phyloP scores from a whole-genome alignment of 805 yeast species.

The Schwanniomyces sp. region DNA sequence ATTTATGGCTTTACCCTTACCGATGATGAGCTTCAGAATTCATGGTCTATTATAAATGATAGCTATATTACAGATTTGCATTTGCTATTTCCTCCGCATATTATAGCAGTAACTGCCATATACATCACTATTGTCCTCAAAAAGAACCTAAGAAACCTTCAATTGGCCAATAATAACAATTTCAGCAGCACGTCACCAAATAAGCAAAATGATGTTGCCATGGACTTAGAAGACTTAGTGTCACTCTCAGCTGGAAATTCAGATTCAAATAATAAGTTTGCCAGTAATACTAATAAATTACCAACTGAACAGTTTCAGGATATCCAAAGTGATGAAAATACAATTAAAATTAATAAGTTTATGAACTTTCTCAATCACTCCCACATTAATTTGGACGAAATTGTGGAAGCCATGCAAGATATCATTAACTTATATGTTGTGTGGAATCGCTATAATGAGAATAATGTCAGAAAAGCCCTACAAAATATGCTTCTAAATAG shows the following conservation, averaged over 20 bases:
- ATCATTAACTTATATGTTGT: constrained; percentile 75
- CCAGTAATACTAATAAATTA: constrained; percentile 3
- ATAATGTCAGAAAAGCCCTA: constrained; percentile 48
- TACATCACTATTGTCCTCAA: constrained; percentile 71
- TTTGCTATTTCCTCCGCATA: constrained; percentile 83
- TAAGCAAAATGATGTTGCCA: constrained; percentile 9
- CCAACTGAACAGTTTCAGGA: constrained; percentile 18
- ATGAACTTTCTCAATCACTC: constrained; percentile 71
- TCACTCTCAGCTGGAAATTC: constrained; percentile 12
- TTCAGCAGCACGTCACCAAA: constrained; percentile 12
- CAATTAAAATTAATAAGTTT: constrained; percentile 52
- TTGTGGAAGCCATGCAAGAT: constrained; percentile 83
- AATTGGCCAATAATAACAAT: constrained; percentile 9
- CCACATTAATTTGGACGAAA: constrained; percentile 73
- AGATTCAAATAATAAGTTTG: constrained; percentile 1
- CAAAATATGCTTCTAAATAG: constrained; percentile 41
- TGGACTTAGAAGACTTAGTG: constrained; percentile 41
- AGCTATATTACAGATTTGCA: constrained; percentile 86
- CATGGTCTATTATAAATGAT: constrained; percentile 91
- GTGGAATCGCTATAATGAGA: constrained; percentile 86
- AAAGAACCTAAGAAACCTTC: constrained; percentile 24
- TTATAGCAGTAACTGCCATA: constrained; percentile 78
- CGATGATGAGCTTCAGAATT: constrained; percentile 73
- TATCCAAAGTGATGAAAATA: constrained; percentile 33
- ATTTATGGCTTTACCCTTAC: constrained; percentile 37